Percentiles rank a stretch among this genome's conserved stretches.
Conservation (phyloP, 2,329 filamentous ascomycete genomes). For the Elsinoe fawcettii region DNA sequence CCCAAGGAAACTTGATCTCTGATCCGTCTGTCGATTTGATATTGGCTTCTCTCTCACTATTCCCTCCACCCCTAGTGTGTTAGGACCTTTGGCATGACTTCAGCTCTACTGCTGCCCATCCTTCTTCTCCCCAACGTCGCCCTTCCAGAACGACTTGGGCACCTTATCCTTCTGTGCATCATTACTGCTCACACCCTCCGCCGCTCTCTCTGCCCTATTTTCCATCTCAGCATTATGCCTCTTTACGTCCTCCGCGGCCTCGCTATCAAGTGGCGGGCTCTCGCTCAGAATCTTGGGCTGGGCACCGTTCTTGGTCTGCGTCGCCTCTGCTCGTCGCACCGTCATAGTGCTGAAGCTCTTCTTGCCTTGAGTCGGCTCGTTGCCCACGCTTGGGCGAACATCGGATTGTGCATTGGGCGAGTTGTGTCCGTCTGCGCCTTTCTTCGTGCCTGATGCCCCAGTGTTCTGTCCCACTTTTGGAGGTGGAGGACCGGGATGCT, state of each 20-base stretch:
- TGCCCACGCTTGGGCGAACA: slow-evolving; percentile 2
- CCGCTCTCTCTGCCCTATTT: slow-evolving; percentile 34
- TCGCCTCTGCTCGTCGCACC: slow-evolving; percentile 8
- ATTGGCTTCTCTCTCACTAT: background rate
- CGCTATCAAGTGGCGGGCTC: slow-evolving; percentile 27
- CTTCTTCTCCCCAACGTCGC: slow-evolving; percentile 29
- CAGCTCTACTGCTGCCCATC: slow-evolving; percentile 1
- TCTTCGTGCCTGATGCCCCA: slow-evolving; percentile 26
- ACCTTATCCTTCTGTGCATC: slow-evolving; percentile 37
- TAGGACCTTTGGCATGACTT: too few species aligned
- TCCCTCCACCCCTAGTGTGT: too few species aligned
- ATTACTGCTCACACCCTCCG: slow-evolving; percentile 25
- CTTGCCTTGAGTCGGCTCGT: slow-evolving; percentile 12
- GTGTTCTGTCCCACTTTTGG: slow-evolving; percentile 34
- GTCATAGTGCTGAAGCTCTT: slow-evolving; percentile 15
- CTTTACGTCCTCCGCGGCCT: slow-evolving; percentile 31
- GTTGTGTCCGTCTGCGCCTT: slow-evolving; percentile 17
- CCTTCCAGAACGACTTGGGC: slow-evolving; percentile 32
- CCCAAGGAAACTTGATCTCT: background rate
- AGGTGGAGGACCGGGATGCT: slow-evolving; percentile 40
- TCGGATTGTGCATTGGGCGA: slow-evolving; percentile 19
- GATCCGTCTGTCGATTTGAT: slow-evolving; percentile 9
- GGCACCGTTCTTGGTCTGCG: slow-evolving; percentile 28
- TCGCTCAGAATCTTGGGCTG: slow-evolving; percentile 38
- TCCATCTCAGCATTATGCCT: slow-evolving; percentile 40